Base-by-base conservation (phyloP, 768 basidiomycete species). In the Hemileccinum impolitum region DNA sequence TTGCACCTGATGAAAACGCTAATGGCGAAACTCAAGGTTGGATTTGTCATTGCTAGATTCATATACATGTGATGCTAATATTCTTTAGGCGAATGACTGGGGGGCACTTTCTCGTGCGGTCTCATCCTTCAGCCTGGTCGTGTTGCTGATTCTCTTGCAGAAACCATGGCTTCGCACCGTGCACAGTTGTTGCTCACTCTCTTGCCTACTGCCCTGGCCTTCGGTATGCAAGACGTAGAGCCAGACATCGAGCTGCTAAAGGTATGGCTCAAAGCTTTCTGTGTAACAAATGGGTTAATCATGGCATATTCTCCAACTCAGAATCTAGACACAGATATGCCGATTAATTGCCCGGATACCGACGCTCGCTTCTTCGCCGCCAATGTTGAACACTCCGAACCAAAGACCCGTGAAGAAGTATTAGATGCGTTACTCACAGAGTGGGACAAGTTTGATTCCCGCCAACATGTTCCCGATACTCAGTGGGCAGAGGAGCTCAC, bases 1-100 rank as follows among this genome's bases (percentile, higher is more conserved):
- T 61, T 83, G 15, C 73, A 75, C 32, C 73, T 75, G 0, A 64
- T 84, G 55, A 84, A 84, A 62, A 78, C 78, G 0, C 53, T 84
- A 41, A 84, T 84, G 81, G 82, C 82, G 6, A 84, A 84, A 51
- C 63, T 84, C 46, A 83, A 82, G 73, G 82, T 78, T 32, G 40
- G 50, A 25, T 19, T n/a, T 46, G 18, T 35, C 18, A 2, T 10
- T 8, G 3, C 19, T 39, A n/a, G 39, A n/a, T 17, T 3, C 13
- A 0, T n/a, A n/a, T 5, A 11, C 3, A 4, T 5, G 3, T 15
- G n/a, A 48, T 42, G 15, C 39, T 55, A 8, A 58, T 21, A 8
- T 5, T 31, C 53, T 44, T 25, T 40, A 82, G 81, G 74, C 78
- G 1, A 81, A 81, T 47, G 81, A 84, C 51, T 84, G 81, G 82